phyloP scores from a whole-genome alignment of 2,329 filamentous ascomycete genomes.

The Aspergillus flavus region DNA sequence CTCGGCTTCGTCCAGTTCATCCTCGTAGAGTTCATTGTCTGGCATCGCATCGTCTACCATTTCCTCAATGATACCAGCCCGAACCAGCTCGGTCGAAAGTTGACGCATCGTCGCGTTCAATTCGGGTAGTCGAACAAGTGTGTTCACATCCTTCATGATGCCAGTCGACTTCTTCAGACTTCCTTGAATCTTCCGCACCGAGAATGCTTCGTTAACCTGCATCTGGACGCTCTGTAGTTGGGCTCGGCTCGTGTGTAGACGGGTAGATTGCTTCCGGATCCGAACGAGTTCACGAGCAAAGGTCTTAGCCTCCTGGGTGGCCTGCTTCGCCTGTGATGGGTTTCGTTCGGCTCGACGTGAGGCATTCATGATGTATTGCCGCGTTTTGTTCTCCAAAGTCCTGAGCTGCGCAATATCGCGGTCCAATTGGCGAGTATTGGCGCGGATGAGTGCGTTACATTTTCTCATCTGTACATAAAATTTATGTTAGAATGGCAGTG shows the following conservation, averaged over 20 bases:
- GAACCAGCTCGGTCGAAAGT: constrained; percentile 82
- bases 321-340: constrained; percentile 76
- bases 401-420: constrained; percentile 84
- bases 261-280: constrained; percentile 71
- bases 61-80: constrained; percentile 96
- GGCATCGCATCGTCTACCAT: constrained; percentile 88
- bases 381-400: constrained; percentile 79
- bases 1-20: constrained; percentile 74
- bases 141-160: constrained; percentile 97
- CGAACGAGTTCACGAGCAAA: constrained; percentile 88
- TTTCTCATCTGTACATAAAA: constrained; percentile 72
- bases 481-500: constrained; percentile 12
- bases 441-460: constrained; percentile 87
- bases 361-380: constrained; percentile 79
- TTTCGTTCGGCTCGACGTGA: constrained; percentile 80
- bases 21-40: constrained; percentile 68
- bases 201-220: constrained; percentile 97
- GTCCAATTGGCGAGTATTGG: constrained; percentile 91
- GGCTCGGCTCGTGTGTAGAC: constrained; percentile 83
- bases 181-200: constrained; percentile 92
- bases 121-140: constrained; percentile 79
- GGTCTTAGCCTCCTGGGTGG: constrained; percentile 77
- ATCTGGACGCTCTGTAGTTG: constrained; percentile 92
- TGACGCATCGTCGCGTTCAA: constrained; percentile 88
- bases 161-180: constrained; percentile 82